Percentiles rank a stretch among this genome's conserved stretches.
These are phyloP conservation scores for Pyrus hybrid DNA, from an alignment of 331 rosid species.

Conservation along the genomic window DNA sequence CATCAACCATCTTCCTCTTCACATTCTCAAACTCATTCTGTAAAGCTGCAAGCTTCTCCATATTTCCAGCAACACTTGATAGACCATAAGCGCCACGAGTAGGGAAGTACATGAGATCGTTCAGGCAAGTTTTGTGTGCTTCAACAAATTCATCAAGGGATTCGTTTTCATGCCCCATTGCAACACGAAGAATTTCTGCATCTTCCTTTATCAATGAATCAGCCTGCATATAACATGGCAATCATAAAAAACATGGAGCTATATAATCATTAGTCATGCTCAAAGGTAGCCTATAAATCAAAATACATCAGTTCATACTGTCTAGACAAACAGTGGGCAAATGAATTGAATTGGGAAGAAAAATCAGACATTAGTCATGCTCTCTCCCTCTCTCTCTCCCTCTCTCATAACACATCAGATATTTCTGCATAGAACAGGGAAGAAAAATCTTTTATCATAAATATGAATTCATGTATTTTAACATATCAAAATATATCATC, in stretches of 20 bases:
- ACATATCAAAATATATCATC: neutral
- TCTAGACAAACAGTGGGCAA: neutral
- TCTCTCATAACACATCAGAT: neutral
- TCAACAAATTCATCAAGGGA: constrained; percentile 79
- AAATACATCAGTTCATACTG: neutral
- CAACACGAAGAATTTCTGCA: constrained; percentile 54
- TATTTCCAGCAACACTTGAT: constrained; percentile 81
- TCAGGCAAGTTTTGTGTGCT: constrained; percentile 70
- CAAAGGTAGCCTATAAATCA: neutral
- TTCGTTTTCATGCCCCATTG: constrained; percentile 88
- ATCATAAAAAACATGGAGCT: constrained; percentile 12
- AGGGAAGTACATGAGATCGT: constrained; percentile 80
- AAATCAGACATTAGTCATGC: too few relatives aligned
- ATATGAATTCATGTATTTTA: neutral
- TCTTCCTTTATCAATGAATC: constrained; percentile 66
- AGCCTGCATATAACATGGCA: constrained; percentile 45
- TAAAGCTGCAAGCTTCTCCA: constrained; percentile 83
- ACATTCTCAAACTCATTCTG: constrained; percentile 75
- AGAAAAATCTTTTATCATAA: neutral
- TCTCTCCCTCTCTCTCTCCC: neutral
- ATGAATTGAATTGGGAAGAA: neutral
- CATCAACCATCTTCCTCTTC: constrained; percentile 69
- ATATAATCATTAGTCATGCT: neutral
- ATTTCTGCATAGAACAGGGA: neutral
- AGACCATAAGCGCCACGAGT: constrained; percentile 74